Evolutionary conservation across 495 filamentous ascomycete species (phyloP).

Genomic region (Aspergillus ellipticus): DNA sequence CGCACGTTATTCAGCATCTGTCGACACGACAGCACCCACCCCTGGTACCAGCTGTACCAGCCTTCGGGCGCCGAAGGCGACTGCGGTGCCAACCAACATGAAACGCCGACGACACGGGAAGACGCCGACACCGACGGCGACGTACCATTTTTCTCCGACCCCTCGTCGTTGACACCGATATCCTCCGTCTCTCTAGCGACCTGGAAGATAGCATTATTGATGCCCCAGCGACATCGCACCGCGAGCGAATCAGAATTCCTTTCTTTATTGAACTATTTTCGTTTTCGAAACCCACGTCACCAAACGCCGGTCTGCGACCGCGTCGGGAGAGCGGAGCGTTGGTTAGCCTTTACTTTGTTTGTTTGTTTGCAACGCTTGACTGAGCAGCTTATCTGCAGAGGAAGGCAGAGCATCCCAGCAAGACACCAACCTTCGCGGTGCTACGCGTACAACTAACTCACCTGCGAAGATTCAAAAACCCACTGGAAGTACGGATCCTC

Average conservation of each 20-base stretch:
- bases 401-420: too few relatives aligned
- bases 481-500: constrained; percentile 67
- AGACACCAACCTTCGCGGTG: too few relatives aligned
- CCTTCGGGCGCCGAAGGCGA: constrained; percentile 35
- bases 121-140: too few relatives aligned
- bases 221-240: constrained; percentile 59
- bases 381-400: background rate
- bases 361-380: background rate
- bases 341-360: constrained; percentile 2
- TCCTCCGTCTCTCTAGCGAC: constrained; percentile 49
- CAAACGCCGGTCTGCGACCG: background rate
- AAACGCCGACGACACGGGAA: constrained; percentile 54
- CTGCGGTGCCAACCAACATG: constrained; percentile 60
- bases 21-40: constrained; percentile 54
- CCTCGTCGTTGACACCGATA: background rate
- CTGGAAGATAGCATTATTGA: constrained; percentile 58
- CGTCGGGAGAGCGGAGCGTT: background rate
- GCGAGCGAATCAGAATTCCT: constrained; percentile 43
- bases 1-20: constrained; percentile 59
- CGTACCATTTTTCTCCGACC: too few relatives aligned
- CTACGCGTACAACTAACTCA: too few relatives aligned
- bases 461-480: constrained; percentile 54
- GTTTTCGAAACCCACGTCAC: background rate
- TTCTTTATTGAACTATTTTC: constrained; percentile 44
- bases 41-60: constrained; percentile 56